Percentiles rank a stretch among this genome's conserved stretches.
phyloP scores from a whole-genome alignment of 2,329 filamentous ascomycete species.

The Harringtonia lauricola region DNA sequence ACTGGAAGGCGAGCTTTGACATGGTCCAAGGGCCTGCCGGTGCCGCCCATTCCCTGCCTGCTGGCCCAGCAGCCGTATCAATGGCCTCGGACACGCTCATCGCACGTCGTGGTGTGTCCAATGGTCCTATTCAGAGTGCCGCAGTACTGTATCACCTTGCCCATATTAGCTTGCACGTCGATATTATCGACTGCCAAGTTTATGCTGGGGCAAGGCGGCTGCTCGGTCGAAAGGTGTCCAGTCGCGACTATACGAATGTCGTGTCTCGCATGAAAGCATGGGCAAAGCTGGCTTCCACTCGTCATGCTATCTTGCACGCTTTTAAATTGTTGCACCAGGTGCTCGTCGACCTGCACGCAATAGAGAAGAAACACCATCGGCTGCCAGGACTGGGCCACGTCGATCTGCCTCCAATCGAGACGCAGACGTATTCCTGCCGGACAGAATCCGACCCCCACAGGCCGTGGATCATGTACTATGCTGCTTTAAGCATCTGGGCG shows the following conservation, averaged over 20 bases:
- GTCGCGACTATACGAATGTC: slow-evolving; percentile 62
- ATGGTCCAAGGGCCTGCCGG: slow-evolving; percentile 40
- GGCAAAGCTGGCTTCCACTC: slow-evolving; percentile 63
- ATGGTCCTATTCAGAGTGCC: slow-evolving; percentile 62
- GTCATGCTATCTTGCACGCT: slow-evolving; percentile 76
- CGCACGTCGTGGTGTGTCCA: slow-evolving; percentile 36
- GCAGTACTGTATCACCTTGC: slow-evolving; percentile 77
- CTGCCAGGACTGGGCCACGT: slow-evolving; percentile 1
- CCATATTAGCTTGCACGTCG: slow-evolving; percentile 80
- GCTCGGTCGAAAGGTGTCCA: slow-evolving; percentile 61
- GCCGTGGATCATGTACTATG: slow-evolving; percentile 86
- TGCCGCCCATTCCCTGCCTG: slow-evolving; percentile 11
- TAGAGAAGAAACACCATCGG: slow-evolving; percentile 8
- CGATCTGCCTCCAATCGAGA: slow-evolving; percentile 24
- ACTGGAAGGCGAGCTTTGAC: slow-evolving; percentile 81
- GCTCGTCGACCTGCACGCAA: slow-evolving; percentile 42
- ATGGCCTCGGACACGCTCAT: slow-evolving; percentile 19
- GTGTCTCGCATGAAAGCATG: slow-evolving; percentile 68
- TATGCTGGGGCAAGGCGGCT: slow-evolving; percentile 71
- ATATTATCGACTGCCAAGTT: slow-evolving; percentile 83
- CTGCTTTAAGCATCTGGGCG: slow-evolving; percentile 74
- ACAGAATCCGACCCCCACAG: slow-evolving; percentile 75
- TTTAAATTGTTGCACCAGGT: slow-evolving; percentile 72
- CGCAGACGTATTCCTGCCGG: slow-evolving; percentile 54
- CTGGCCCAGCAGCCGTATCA: background rate